Conservation (phyloP, 331 rosid species). For the Malus hybrid region DNA sequence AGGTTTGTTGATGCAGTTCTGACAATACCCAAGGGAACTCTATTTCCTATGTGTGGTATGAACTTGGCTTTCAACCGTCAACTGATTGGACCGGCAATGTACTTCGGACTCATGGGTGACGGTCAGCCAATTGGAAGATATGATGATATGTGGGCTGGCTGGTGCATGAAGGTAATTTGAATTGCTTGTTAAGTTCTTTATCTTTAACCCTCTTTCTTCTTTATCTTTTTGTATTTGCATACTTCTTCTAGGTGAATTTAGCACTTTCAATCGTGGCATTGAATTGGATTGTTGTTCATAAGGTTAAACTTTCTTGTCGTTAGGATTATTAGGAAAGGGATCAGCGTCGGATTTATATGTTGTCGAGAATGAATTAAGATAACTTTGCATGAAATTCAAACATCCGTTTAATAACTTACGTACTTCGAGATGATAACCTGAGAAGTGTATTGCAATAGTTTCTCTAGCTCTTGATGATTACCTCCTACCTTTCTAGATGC, state of each 20-base stretch:
- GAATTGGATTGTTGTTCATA: not conserved
- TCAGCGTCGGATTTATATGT: not conserved
- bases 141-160: constrained; percentile 97
- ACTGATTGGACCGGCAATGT: constrained; percentile 93
- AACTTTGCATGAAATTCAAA: not conserved
- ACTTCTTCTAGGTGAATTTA: not conserved
- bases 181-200: not conserved
- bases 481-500: not conserved
- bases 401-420: not conserved
- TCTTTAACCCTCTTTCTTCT: not conserved
- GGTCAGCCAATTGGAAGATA: constrained; percentile 93
- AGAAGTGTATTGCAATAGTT: not conserved
- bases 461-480: not conserved
- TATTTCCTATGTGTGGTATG: constrained; percentile 97
- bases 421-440: not conserved
- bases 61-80: constrained; percentile 71
- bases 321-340: not conserved
- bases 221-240: not conserved
- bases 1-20: constrained; percentile 87
- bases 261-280: not conserved
- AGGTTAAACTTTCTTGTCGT: not conserved
- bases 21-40: constrained; percentile 72
- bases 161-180: constrained; percentile 72
- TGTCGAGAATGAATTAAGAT: not conserved
- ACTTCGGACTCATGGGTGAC: constrained; percentile 94